Base-by-base conservation (phyloP, 352 stramenopile species). In the Globisporangium camurandrum region DNA sequence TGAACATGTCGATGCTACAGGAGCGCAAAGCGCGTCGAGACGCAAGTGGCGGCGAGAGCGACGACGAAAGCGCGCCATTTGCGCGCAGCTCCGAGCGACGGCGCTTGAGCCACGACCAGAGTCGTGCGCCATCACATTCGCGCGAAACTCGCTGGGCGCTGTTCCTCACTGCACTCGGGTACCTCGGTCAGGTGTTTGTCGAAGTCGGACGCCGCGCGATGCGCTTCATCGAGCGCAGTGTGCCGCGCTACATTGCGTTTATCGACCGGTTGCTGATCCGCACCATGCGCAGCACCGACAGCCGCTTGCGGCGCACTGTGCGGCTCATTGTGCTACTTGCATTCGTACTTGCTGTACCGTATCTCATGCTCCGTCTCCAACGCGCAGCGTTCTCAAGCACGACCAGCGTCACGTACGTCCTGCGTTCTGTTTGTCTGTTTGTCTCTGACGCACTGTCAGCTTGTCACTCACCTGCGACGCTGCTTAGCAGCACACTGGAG, bases 231-330 rank as follows among this genome's bases (percentile, higher is more conserved):
- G 67, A 84, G 61, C 62, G 67, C n/a, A 69, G 61, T 40, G 61
- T 74, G 17, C 65, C 62, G 31, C 65, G 59, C 23, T 84, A 79
- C 54, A 62, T 84, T 6, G 61, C 63, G 37, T 70, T 75, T 40
- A 47, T 76, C 26, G 69, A 86, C 40, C 67, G 67, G 14, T 73
- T 69, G 49, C 53, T 84, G 19, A 61, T 80, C 38, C 61, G 77
- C 39, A 54, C 60, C n/a, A 66, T 78, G 16, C 69, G 74, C 14
- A 51, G 75, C 40, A 67, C 53, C 9, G 33, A 39, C 11, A 82
- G 69, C 47, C 67, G 62, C 40, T 53, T 69, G 4, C 58, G 60
- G 33, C 62, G 48, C 33, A 16, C 14, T 45, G 51, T 80, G 47
- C 61, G 69, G 10, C 45, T 86, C 38, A 49, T 73, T 31, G 46